phyloP scores from a whole-genome alignment of 2,329 filamentous ascomycete species.

The Fusarium papillatum region DNA sequence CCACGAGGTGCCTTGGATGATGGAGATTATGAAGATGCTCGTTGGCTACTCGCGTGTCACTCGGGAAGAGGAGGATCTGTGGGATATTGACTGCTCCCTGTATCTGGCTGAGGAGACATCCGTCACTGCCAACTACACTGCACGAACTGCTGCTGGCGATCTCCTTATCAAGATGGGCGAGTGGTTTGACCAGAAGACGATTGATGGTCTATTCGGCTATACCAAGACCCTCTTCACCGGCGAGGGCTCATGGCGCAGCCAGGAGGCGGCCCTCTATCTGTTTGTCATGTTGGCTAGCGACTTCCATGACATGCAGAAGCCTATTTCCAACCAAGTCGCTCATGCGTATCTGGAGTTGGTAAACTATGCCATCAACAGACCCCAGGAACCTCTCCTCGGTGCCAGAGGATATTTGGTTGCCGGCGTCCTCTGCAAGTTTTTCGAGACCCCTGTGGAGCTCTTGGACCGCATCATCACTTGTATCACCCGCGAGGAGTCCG shows the following conservation, averaged over 20 bases:
- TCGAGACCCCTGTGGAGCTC: constrained; percentile 73
- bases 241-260: constrained; percentile 68
- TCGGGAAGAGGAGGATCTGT: constrained; percentile 92
- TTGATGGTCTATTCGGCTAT: constrained; percentile 84
- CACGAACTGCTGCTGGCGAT: constrained; percentile 92
- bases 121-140: constrained; percentile 95
- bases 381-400: constrained; percentile 81
- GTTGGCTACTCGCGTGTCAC: constrained; percentile 91
- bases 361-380: constrained; percentile 78
- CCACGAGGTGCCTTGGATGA: constrained; percentile 82
- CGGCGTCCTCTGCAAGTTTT: constrained; percentile 81
- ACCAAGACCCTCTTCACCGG: constrained; percentile 80
- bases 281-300: constrained; percentile 88
- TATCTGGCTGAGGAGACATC: constrained; percentile 96
- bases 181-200: constrained; percentile 82
- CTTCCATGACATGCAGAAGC: constrained; percentile 82
- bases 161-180: constrained; percentile 93
- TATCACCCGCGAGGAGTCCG: constrained; percentile 81
- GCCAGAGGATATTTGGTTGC: constrained; percentile 91
- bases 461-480: constrained; percentile 82
- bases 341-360: constrained; percentile 86
- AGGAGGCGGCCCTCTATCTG: constrained; percentile 87
- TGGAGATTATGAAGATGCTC: constrained; percentile 88
- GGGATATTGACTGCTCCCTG: constrained; percentile 97
- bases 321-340: constrained; percentile 77